A percentile compares a stretch with the other conserved stretches of the same genome.
These are phyloP conservation scores for Cystobasidium sp. DNA, from an alignment of 1,284 basidiomycete species.

Conservation along the genomic window DNA sequence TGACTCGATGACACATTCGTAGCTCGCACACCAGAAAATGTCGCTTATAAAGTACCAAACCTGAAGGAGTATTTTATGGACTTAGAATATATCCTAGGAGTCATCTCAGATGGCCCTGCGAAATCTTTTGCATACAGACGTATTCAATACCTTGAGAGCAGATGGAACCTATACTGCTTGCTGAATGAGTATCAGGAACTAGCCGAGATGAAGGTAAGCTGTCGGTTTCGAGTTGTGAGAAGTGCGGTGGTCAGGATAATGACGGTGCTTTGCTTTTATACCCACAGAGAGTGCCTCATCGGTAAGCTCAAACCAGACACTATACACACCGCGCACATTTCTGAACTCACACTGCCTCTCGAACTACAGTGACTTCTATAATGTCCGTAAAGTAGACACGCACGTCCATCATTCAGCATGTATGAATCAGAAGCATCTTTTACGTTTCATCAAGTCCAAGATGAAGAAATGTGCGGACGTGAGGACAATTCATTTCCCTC, in stretches of 20 bases:
- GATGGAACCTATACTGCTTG: slow-evolving; percentile 91
- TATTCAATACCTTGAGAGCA: slow-evolving; percentile 90
- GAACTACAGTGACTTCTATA: slow-evolving; percentile 89
- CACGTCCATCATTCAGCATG: slow-evolving; percentile 98
- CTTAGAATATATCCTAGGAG: slow-evolving; percentile 71
- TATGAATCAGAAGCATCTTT: slow-evolving; percentile 99
- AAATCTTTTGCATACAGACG: slow-evolving; percentile 95
- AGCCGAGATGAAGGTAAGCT: slow-evolving; percentile 86
- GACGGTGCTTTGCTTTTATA: background rate
- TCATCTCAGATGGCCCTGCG: slow-evolving; percentile 68
- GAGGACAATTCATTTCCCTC: slow-evolving; percentile 38
- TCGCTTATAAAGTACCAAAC: slow-evolving; percentile 78
- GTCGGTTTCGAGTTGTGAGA: slow-evolving; percentile 55
- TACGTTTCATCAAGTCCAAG: slow-evolving; percentile 98
- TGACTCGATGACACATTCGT: background rate
- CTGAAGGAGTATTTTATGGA: slow-evolving; percentile 95
- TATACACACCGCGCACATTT: background rate
- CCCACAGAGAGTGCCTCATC: slow-evolving; percentile 70
- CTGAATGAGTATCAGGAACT: slow-evolving; percentile 94
- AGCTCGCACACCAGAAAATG: slow-evolving; percentile 42
- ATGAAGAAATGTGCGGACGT: slow-evolving; percentile 63
- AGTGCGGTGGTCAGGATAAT: background rate
- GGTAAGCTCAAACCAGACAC: slow-evolving; percentile 59
- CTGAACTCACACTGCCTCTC: background rate
- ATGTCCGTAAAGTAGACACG: slow-evolving; percentile 81